Evolutionary conservation across 805 yeast species (phyloP), one percentile per base, ranked within the genome.

Genomic region (Hanseniaspora mollemarum): DNA sequence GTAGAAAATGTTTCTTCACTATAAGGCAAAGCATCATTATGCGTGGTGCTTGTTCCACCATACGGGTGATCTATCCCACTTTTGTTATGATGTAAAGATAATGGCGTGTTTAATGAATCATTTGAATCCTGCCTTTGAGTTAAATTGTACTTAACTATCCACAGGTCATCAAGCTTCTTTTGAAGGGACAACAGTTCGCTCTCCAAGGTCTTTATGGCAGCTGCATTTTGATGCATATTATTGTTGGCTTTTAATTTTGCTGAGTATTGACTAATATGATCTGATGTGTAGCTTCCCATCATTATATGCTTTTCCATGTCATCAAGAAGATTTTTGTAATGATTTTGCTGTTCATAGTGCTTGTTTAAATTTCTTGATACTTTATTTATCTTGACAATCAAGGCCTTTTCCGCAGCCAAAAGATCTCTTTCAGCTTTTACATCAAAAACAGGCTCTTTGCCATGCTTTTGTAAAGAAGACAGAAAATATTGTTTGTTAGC

Each of bases 181-280:
- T 59, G 63, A 25, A 62, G 41, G 15, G 56, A 56, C 15, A 36
- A 39, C 7, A 65, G 54, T 36, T 63, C 59, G 25, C 54, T 58
- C 31, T 62, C 67, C 1, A 60, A 26, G 42, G 53, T 59, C 40
- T 60, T 64, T 15, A 65, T 63, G 12, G 56, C 54, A 37, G 58
- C 59, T 32, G 60, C 66, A 16, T 57, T 51, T 50, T 64, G 67
- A 45, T 66, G 57, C 12, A 65, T 57, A 40, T 62, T 63, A 9
- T 64, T 59, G 45, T 63, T 65, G 2, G 66, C 58, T 46, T 59
- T 61, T 4, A 66, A 60, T 31, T 64, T 59, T 57, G 60, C 54
- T 1, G 68, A 62, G 54, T 66, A 67, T 37, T 61, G 59, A 29
- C 63, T 64, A 28, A 65, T 49, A 57, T 65, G 68, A n/a, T 62